Evolutionary conservation across 2,329 filamentous ascomycete species (phyloP).

Genomic region (Myriangium duriaei): DNA sequence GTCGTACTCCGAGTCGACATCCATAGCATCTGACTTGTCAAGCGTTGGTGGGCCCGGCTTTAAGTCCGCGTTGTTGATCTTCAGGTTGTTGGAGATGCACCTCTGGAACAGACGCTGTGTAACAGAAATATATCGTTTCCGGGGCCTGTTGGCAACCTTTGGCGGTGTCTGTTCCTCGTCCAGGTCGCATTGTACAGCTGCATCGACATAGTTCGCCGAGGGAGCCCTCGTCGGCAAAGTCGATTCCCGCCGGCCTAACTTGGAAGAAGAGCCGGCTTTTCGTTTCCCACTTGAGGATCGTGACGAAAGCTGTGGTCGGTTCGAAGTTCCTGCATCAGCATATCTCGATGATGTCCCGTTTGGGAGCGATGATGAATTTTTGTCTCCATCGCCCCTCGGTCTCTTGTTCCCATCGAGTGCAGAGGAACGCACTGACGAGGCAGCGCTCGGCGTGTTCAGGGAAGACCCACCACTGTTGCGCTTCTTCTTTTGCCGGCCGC

Average conservation of each 20-base stretch:
- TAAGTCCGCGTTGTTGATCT: slow-evolving; percentile 9
- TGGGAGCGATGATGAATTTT: slow-evolving; percentile 24
- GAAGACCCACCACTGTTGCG: slow-evolving; percentile 44
- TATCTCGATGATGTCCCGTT: slow-evolving; percentile 18
- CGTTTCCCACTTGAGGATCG: slow-evolving; percentile 5
- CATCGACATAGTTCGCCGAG: slow-evolving; percentile 16
- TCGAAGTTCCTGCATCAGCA: slow-evolving; percentile 18
- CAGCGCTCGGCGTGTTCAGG: slow-evolving; percentile 37
- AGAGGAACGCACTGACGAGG: slow-evolving; percentile 27
- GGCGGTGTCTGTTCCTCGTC: slow-evolving; percentile 20
- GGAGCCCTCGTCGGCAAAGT: slow-evolving; percentile 3
- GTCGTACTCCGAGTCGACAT: slow-evolving; percentile 20
- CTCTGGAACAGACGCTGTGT: slow-evolving; percentile 22
- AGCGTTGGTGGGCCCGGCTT: slow-evolving; percentile 1
- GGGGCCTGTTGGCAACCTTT: slow-evolving; percentile 13
- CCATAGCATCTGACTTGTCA: slow-evolving; percentile 13
- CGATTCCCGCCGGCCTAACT: slow-evolving; percentile 1
- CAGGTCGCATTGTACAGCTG: slow-evolving; percentile 22
- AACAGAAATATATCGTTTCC: slow-evolving; percentile 18
- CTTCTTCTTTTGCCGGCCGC: slow-evolving; percentile 37
- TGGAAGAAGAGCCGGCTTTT: slow-evolving; percentile 5
- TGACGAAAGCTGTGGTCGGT: slow-evolving; percentile 5
- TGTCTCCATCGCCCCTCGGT: slow-evolving; percentile 11
- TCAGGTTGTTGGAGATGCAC: slow-evolving; percentile 22
- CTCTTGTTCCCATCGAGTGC: neutral